Conservation (phyloP, 164 flowering plant species). For the Nymphaea thermarum region DNA sequence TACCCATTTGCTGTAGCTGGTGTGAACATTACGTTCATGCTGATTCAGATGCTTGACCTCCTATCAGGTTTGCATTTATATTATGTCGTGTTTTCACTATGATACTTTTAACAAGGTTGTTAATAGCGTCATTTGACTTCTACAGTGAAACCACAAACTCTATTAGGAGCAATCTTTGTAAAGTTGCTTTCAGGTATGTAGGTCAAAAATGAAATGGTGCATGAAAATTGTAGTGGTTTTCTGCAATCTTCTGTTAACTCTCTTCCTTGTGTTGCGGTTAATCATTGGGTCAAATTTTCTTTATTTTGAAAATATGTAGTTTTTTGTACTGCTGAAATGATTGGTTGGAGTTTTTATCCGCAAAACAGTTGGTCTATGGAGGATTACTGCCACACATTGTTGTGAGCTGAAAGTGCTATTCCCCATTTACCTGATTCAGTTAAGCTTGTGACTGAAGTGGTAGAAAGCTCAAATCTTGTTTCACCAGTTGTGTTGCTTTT, state of each 20-base stretch:
- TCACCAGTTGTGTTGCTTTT: too few species aligned
- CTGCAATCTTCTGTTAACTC: too few species aligned
- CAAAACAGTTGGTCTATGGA: too few species aligned
- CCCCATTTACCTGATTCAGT: neutral
- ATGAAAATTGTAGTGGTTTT: neutral
- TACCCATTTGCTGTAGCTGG: slow-evolving; percentile 99
- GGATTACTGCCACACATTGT: neutral
- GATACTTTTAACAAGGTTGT: neutral
- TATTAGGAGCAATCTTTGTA: slow-evolving; percentile 19
- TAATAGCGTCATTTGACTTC: neutral
- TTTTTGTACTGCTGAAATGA: too few species aligned
- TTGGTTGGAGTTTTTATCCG: too few species aligned
- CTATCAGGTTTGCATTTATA: slow-evolving; percentile 54
- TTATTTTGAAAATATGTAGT: too few species aligned
- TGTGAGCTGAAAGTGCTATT: neutral
- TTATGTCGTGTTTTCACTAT: neutral
- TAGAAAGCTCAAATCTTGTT: too few species aligned
- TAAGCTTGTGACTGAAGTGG: neutral
- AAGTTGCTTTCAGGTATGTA: slow-evolving; percentile 40
- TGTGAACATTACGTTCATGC: slow-evolving; percentile 96
- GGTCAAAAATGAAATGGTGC: neutral
- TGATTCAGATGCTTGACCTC: slow-evolving; percentile 95
- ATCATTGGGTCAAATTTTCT: too few species aligned
- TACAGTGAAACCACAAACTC: slow-evolving; percentile 46
- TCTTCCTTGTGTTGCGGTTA: too few species aligned